Percentiles rank a stretch among this genome's conserved stretches.
Conservation (phyloP, 495 filamentous ascomycete species). For the Staphylotrichum longicolle region DNA sequence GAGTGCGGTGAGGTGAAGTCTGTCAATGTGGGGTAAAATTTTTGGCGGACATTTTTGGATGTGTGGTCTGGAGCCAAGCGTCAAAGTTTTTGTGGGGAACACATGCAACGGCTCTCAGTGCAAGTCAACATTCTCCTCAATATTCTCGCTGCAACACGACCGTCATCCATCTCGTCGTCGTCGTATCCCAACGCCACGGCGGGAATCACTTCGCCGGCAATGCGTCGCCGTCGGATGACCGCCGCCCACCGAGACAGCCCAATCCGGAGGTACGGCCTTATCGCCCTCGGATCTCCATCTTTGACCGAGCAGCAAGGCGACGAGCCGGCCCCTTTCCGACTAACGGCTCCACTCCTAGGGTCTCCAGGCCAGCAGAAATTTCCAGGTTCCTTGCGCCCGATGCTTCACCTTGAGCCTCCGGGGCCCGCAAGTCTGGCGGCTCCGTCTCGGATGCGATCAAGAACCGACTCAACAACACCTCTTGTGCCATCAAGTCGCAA, state of each 20-base stretch:
- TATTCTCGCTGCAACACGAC: not conserved
- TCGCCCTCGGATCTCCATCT: conserved; percentile 41
- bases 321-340: conserved; percentile 22
- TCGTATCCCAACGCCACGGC: not conserved
- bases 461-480: not conserved
- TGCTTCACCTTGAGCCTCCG: not conserved
- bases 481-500: not conserved
- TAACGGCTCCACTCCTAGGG: conserved; percentile 28
- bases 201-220: no score
- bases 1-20: not conserved
- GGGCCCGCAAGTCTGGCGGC: conserved; percentile 6
- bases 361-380: conserved; percentile 40
- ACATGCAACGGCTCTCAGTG: not conserved
- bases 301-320: conserved; percentile 28
- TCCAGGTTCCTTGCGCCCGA: conserved; percentile 23
- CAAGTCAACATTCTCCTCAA: not conserved
- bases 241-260: conserved; percentile 12
- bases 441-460: conserved; percentile 13
- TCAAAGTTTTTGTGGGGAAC: conserved; percentile 2
- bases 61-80: not conserved
- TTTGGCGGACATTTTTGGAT: not conserved
- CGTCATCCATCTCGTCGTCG: not conserved
- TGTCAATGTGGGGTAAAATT: conserved; percentile 7
- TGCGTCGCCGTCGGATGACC: conserved; percentile 14
- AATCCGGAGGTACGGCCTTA: conserved; percentile 32